Evolutionary conservation across 495 filamentous ascomycete species (phyloP).

Genomic region (Neohortaea acidophila): DNA sequence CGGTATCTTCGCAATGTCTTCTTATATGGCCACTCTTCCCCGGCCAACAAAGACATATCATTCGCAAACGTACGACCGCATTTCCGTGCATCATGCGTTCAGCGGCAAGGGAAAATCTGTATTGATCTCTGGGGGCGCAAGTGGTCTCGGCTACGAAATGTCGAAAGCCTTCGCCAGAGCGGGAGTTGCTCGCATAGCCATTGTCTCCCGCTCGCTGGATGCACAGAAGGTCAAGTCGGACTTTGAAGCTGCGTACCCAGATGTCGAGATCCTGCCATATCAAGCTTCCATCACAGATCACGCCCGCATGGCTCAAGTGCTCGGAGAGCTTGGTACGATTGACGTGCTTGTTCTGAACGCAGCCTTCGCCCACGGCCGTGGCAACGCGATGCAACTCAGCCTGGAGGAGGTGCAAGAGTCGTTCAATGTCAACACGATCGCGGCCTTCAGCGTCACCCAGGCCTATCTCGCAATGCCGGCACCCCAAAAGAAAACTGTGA

Average conservation of each 20-base stretch:
- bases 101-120: not conserved
- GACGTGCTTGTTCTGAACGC: slow-evolving; percentile 2
- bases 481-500: not conserved
- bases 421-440: not conserved
- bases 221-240: not conserved
- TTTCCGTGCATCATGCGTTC: not conserved
- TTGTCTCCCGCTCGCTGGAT: not conserved
- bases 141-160: not conserved
- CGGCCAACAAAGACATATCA: slow-evolving; percentile 1
- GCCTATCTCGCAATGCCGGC: not conserved
- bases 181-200: not conserved
- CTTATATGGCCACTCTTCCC: not conserved
- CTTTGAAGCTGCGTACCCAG: not conserved
- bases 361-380: not conserved
- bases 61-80: not conserved
- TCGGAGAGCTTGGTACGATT: not conserved
- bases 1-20: no score
- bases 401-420: not conserved
- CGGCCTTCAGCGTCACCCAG: not conserved
- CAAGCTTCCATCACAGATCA: not conserved
- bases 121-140: not conserved
- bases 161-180: not conserved
- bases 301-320: not conserved
- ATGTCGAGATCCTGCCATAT: not conserved
- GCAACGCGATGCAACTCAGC: not conserved